A percentile compares a stretch with the other conserved stretches of the same genome.
These are phyloP conservation scores for Aspergillus olivimuriae DNA, from an alignment of 495 filamentous ascomycete genomes.

Conservation along the genomic window DNA sequence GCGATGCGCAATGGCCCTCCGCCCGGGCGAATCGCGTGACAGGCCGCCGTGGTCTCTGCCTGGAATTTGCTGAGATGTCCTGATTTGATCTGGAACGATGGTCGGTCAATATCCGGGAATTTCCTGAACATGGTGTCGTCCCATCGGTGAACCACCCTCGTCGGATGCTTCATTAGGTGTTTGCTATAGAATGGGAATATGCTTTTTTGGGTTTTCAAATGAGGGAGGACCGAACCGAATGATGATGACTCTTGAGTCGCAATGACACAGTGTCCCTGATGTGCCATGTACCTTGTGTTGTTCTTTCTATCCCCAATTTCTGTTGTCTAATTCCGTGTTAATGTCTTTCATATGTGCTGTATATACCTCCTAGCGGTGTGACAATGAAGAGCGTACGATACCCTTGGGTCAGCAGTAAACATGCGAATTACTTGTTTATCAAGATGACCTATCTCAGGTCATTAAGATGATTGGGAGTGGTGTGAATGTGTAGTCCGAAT, in stretches of 20 bases:
- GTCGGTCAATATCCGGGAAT: too few relatives aligned
- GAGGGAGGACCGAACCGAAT: background rate
- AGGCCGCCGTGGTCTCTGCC: background rate
- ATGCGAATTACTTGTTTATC: too few relatives aligned
- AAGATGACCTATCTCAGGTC: too few relatives aligned
- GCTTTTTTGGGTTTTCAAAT: background rate
- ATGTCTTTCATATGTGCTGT: constrained; percentile 37
- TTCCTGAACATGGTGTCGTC: too few relatives aligned
- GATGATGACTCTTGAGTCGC: background rate
- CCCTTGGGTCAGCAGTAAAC: constrained; percentile 15
- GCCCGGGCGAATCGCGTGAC: constrained; percentile 4
- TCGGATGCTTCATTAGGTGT: too few relatives aligned
- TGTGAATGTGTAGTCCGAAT: constrained; percentile 1
- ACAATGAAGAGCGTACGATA: constrained; percentile 41
- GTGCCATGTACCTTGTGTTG: constrained; percentile 3
- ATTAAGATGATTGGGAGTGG: too few relatives aligned
- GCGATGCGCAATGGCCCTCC: constrained; percentile 35
- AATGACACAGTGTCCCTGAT: constrained; percentile 2
- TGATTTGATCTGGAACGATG: too few relatives aligned
- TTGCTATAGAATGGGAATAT: background rate
- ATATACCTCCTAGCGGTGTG: constrained; percentile 41
- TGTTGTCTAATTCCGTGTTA: constrained; percentile 23
- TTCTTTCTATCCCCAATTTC: constrained; percentile 6
- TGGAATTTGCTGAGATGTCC: too few relatives aligned
- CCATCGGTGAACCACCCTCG: too few relatives aligned